Evolutionary conservation across 2,329 filamentous ascomycete genomes (phyloP).

Genomic region (Cladophialophora immunda): DNA sequence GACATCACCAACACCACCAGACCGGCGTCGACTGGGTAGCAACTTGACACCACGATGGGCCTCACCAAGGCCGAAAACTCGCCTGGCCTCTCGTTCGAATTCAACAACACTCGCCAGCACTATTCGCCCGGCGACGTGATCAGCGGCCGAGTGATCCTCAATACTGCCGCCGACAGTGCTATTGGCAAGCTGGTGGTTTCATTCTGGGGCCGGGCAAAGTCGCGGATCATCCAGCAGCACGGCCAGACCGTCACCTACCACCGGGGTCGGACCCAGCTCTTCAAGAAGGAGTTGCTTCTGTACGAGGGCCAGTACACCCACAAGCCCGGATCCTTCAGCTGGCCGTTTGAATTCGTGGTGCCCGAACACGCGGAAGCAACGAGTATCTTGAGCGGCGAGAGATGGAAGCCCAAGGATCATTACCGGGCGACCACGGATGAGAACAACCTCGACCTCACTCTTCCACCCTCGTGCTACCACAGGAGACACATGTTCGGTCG

Average conservation of each 20-base stretch:
- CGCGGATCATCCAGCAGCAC: constrained; percentile 35
- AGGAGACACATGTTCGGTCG: constrained; percentile 31
- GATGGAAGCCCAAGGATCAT: constrained; percentile 36
- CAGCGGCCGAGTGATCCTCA: constrained; percentile 33
- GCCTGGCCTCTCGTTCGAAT: constrained; percentile 34
- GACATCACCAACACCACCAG: background rate
- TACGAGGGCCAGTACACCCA: constrained; percentile 39
- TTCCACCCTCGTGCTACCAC: constrained; percentile 35
- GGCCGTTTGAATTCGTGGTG: constrained; percentile 36
- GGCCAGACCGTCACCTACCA: constrained; percentile 33
- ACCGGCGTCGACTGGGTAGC: background rate
- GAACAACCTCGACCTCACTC: constrained; percentile 29
- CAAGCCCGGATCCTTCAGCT: constrained; percentile 36
- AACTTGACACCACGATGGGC: constrained; percentile 23
- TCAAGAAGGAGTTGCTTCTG: constrained; percentile 32
- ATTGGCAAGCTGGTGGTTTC: constrained; percentile 34
- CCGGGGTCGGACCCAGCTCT: constrained; percentile 35
- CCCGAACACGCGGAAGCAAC: constrained; percentile 33
- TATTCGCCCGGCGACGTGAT: constrained; percentile 37
- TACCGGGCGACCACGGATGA: constrained; percentile 28
- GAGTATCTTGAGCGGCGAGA: constrained; percentile 28
- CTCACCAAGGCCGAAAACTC: constrained; percentile 33
- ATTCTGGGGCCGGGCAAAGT: constrained; percentile 38
- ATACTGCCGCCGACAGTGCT: constrained; percentile 33
- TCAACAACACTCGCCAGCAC: constrained; percentile 25